Conservation (phyloP, 2,329 filamentous ascomycete species). For the Aspergillus novofumigatus region DNA sequence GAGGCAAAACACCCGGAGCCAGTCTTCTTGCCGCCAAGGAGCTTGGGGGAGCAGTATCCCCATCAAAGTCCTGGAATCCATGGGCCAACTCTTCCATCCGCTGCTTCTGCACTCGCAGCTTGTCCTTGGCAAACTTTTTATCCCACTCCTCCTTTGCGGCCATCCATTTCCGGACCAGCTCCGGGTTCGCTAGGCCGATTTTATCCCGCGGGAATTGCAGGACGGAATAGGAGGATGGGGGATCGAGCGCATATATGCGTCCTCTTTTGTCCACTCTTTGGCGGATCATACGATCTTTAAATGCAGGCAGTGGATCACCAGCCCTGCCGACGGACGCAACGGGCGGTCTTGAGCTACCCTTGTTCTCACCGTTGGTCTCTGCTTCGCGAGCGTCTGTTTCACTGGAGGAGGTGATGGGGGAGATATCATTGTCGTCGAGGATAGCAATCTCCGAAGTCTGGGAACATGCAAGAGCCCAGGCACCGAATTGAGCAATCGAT, state of each 20-base stretch:
- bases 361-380: conserved; percentile 3
- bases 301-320: conserved; percentile 75
- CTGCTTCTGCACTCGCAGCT: conserved; percentile 67
- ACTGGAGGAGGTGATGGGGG: conserved; percentile 62
- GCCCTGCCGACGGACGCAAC: conserved; percentile 68
- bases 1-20: conserved; percentile 28
- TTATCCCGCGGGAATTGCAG: conserved; percentile 60
- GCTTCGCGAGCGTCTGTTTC: conserved; percentile 16
- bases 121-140: conserved; percentile 63
- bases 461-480: conserved; percentile 81
- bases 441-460: conserved; percentile 79
- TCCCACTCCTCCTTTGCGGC: conserved; percentile 70
- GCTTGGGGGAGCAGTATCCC: conserved; percentile 76
- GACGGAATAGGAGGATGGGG: conserved; percentile 61
- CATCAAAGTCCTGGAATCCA: conserved; percentile 68
- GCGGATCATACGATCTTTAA: conserved; percentile 84
- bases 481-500: conserved; percentile 85
- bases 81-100: conserved; percentile 67
- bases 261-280: conserved; percentile 80
- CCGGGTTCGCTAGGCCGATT: conserved; percentile 75
- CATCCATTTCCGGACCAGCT: conserved; percentile 80
- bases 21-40: conserved; percentile 69
- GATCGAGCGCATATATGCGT: conserved; percentile 63
- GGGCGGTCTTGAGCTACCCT: conserved; percentile 17
- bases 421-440: conserved; percentile 71